Base-by-base conservation (phyloP, 2,329 filamentous ascomycete genomes). In the Camillea tinctor region DNA sequence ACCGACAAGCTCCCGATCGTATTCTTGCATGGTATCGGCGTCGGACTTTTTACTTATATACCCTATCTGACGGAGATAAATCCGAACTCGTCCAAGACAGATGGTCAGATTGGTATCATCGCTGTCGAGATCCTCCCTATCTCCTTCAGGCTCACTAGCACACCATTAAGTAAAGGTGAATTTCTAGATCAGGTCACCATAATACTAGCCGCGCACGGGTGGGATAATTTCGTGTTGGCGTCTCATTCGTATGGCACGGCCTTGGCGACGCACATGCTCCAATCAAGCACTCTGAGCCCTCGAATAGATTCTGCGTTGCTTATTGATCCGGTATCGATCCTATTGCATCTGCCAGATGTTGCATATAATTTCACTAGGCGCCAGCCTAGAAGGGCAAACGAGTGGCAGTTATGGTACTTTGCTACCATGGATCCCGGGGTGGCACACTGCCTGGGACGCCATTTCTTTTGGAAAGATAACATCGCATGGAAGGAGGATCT, bases 381-480 rank as follows among this genome's bases (percentile, higher is more conserved):
- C 24, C 70, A 63, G 56, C 84, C 84, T 3, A 75, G 65, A 69
- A 75, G 58, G 59, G 87, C 89, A n/a, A 90, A 89, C 63, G 87
- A 92, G 72, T 87, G 84, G 77, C 83, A 88, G 70, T 76, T 92
- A 15, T 88, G 85, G 79, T 92, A 89, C 67, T 91, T 90, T 70
- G 89, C 86, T 5, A 85, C 82, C 51, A 87, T 81, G 57, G 89
- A 92, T 65, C 84, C 86, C 24, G 86, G 86, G 1, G 85, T 90
- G 1, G 83, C 88, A 9, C 81, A 88, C 58, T 86, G 84, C 9
- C 76, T 92, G 1, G 84, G 82, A 0, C 77, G 88, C 2, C 81
- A 87, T 66, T 91, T 92, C 74, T 90, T 90, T 74, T 92, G 89
- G 89, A 80, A 80, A 23, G 81, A 91, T 65, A 90, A 88, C 64